Percentiles rank a stretch among this genome's conserved stretches.
These are phyloP conservation scores for Xylariaceae sp. DNA, from an alignment of 2,329 filamentous ascomycete species.

Conservation along the genomic window DNA sequence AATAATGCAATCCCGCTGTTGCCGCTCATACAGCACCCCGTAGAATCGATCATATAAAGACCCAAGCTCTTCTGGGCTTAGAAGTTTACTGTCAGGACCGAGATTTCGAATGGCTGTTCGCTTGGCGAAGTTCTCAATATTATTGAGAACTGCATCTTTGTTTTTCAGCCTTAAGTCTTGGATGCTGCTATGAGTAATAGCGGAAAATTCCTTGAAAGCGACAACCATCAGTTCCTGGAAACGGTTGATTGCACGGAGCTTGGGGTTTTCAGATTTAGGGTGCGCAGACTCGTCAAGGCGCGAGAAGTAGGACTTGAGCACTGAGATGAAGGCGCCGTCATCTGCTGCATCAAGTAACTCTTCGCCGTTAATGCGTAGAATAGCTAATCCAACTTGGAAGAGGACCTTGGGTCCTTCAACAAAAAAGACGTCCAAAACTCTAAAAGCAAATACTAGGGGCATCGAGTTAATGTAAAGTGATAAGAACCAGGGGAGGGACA, in stretches of 20 bases:
- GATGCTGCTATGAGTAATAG: conserved; percentile 91
- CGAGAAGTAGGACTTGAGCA: conserved; percentile 93
- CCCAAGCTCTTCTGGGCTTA: conserved; percentile 84
- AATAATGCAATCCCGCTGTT: conserved; percentile 79
- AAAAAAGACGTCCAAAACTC: conserved; percentile 97
- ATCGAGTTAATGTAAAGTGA: conserved; percentile 99
- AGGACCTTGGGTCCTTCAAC: conserved; percentile 96
- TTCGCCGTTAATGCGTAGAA: conserved; percentile 94
- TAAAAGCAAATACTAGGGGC: conserved; percentile 96
- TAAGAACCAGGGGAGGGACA: conserved; percentile 96
- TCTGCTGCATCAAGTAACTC: conserved; percentile 91
- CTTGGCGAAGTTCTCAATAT: conserved; percentile 97
- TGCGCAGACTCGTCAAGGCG: conserved; percentile 94
- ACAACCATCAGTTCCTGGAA: conserved; percentile 99
- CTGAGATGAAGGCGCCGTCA: conserved; percentile 95
- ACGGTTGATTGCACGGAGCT: conserved; percentile 88
- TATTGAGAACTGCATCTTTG: conserved; percentile 91
- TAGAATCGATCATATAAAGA: conserved; percentile 96
- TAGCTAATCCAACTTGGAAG: conserved; percentile 96
- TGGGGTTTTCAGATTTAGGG: conserved; percentile 92
- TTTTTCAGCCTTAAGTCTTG: conserved; percentile 88
- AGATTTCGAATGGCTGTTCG: conserved; percentile 94
- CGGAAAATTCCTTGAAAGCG: conserved; percentile 96
- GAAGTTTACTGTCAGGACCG: conserved; percentile 91
- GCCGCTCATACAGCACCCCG: conserved; percentile 85